A percentile compares a stretch with the other conserved stretches of the same genome.
phyloP scores from a whole-genome alignment of 2,329 filamentous ascomycete genomes.

The Bipolaris oryzae region DNA sequence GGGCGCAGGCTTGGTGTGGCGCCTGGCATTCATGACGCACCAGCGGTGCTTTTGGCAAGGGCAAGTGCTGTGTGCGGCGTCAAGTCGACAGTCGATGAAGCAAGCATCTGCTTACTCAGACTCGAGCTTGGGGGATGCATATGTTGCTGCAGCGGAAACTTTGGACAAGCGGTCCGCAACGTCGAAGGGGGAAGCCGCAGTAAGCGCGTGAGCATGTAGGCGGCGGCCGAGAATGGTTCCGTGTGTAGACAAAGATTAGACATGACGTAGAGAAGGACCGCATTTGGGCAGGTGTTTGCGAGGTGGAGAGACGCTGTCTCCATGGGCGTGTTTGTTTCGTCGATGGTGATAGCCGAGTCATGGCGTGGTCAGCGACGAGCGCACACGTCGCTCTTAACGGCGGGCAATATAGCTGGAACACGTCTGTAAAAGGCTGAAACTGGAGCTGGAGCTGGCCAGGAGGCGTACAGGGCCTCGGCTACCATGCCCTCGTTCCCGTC shows the following conservation, averaged over 20 bases:
- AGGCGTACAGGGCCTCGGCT: slow-evolving; percentile 9
- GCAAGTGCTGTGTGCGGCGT: neutral
- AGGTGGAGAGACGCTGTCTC: neutral
- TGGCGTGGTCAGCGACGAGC: slow-evolving; percentile 1
- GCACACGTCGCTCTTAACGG: slow-evolving; percentile 7
- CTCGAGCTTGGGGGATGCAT: neutral
- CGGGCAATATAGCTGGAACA: slow-evolving; percentile 13
- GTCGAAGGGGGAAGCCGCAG: neutral
- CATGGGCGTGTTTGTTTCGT: slow-evolving; percentile 8
- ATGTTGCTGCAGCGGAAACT: neutral
- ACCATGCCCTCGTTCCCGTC: slow-evolving; percentile 1
- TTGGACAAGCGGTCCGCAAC: neutral
- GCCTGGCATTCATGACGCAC: neutral
- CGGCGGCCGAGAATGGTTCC: slow-evolving; percentile 6
- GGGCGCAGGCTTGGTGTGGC: neutral
- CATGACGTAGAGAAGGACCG: slow-evolving; percentile 14
- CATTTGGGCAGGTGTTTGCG: slow-evolving; percentile 5
- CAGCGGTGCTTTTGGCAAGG: neutral
- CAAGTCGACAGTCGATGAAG: neutral
- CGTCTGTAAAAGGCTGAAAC: slow-evolving; percentile 11
- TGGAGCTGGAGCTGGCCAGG: slow-evolving; percentile 3
- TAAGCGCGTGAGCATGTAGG: neutral
- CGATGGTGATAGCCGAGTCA: slow-evolving; percentile 1
- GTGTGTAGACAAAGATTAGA: neutral
- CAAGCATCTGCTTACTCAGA: neutral